Evolutionary conservation across 306 rosid genomes (phyloP), one percentile per base, ranked within the genome.

Genomic region (Cicer cuneatum): DNA sequence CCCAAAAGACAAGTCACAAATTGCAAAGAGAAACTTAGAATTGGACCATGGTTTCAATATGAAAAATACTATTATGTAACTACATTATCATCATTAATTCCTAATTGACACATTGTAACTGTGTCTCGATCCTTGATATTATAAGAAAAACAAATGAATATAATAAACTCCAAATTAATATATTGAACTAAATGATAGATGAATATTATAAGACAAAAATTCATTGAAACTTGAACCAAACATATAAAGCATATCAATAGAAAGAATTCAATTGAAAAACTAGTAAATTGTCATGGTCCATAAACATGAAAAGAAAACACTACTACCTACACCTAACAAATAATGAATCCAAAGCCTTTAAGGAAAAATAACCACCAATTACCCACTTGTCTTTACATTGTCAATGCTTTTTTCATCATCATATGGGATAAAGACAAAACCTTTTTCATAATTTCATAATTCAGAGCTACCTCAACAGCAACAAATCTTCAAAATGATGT

Each of bases 321-420:
- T 73, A 76, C 48, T 56, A 21, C 73, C 48, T 56, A 21, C 73
- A 79, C 81, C 69, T 65, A 79, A 69, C 67, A 80, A 82, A 73
- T 68, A 78, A 74, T 82, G 83, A 72, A 83, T 78, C 63, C 51
- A 61, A 80, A 56, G 52, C 64, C 69, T 57, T 57, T 68, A 56
- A 58, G 83, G 72, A 81, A 56, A 33, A 39, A 38, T 15, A 66
- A 71, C 56, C 66, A 61, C 33, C 77, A 43, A 49, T 53, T 46
- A 58, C 85, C 85, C 76, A 73, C 47, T 74, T 77, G 79, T 83
- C 84, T 87, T 51, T 83, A 81, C 87, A 87, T 76, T 78, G 85
- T 78, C 83, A 81, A 11, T 74, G 65, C 75, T 79, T 65, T 69
- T 81, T 38, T 16, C 79, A 81, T 11, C 82, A 47, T 21, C 81